Conservation (phyloP, 2,329 filamentous ascomycete species). For the Fusarium newnesense region DNA sequence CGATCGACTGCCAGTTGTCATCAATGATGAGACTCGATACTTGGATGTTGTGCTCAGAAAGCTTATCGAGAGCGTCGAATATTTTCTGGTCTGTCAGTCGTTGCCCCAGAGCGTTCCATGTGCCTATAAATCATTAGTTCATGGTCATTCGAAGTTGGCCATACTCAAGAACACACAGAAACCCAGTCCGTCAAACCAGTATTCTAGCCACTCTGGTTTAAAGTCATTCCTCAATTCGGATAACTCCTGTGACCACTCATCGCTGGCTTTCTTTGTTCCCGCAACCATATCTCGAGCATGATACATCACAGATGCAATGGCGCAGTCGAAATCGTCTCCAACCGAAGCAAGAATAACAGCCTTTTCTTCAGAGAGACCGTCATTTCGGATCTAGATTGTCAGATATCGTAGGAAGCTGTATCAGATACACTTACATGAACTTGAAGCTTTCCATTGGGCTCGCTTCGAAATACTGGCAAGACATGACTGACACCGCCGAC, state of each 20-base stretch:
- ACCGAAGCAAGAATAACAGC: conserved; percentile 76
- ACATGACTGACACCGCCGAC: conserved; percentile 80
- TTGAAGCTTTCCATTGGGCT: conserved; percentile 71
- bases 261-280: conserved; percentile 54
- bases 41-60: conserved; percentile 78
- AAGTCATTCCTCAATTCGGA: conserved; percentile 59
- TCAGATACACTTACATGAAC: conserved; percentile 62
- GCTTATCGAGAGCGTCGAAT: conserved; percentile 75
- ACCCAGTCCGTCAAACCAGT: conserved; percentile 92
- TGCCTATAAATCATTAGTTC: conserved; percentile 60
- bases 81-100: conserved; percentile 84
- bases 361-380: conserved; percentile 64
- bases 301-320: conserved; percentile 85
- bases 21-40: conserved; percentile 92
- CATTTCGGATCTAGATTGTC: conserved; percentile 69
- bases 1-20: conserved; percentile 92
- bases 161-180: conserved; percentile 71
- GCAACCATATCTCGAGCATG: conserved; percentile 73
- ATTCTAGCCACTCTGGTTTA: conserved; percentile 76
- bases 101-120: conserved; percentile 94
- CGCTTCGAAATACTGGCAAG: conserved; percentile 74
- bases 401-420: conserved; percentile 2
- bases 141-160: neutral
- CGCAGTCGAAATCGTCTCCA: conserved; percentile 77
- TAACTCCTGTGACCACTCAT: conserved; percentile 59